Evolutionary conservation across 1,284 basidiomycete species (phyloP), one percentile per base, ranked within the genome.

Genomic region (Irpex sp.): DNA sequence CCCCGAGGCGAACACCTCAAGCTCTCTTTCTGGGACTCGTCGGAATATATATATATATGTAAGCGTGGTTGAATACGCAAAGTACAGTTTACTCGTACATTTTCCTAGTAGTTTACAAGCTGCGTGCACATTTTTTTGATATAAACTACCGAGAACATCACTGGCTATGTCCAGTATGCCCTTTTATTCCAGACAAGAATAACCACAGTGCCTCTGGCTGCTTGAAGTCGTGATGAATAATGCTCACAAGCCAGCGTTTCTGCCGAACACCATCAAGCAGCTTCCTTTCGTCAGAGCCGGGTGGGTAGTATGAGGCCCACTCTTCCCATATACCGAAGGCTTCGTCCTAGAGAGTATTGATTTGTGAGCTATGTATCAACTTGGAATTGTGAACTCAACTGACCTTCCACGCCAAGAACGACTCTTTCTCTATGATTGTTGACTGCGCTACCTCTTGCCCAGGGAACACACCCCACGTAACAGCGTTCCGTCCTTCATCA

Each of bases 401-500:
- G 45, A 91, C 93, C 87, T 94, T 96, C 94, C 94, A 97, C 0
- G 92, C 87, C 47, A 94, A 74, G 79, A 98, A 98, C 6, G 93
- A 96, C 65, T 93, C 87, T 59, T 83, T 83, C 70, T 98, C 97
- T 58, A 99, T 98, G 68, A 99, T 98, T 0, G 97, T 99, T 7
- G 96, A 94, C 72, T 98, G 96, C 2, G 91, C 86, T 61, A 99
- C 91, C 75, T 99, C 97, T 72, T 96, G 90, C 0, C 93, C 94
- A 4, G 97, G 94, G 77, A 99, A 99, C 8, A 97, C 91, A 64
- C 96, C 96, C 97, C 96, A 99, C 0, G 97, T 99, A 28, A 99
- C 97, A 0, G 96, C 96, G 74, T 98, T 98, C 59, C 93, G 86
- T 8, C 86, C 90, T 45, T 86, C 87, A 36, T 88, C 84, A 2